Evolutionary conservation across 2,329 filamentous ascomycete species (phyloP).

Genomic region (Emergomyces orientalis): DNA sequence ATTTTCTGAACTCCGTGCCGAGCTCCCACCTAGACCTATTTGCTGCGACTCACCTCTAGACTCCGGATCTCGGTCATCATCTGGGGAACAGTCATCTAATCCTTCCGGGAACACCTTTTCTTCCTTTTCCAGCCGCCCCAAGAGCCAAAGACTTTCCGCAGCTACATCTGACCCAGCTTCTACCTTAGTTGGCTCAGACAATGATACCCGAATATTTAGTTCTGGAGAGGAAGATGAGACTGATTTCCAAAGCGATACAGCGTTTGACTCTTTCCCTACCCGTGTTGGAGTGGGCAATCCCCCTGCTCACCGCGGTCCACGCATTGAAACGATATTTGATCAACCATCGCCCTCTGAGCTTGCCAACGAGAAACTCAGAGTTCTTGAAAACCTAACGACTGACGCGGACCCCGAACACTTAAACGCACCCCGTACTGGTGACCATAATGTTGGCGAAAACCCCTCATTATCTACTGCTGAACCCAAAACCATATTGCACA

Average conservation of each 20-base stretch:
- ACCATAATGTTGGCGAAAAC: background rate
- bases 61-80: background rate
- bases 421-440: background rate
- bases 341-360: constrained; percentile 37
- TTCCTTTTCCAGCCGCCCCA: background rate
- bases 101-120: background rate
- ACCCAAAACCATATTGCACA: background rate
- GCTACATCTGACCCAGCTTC: constrained; percentile 51
- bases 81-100: constrained; percentile 3
- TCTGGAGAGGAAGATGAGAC: constrained; percentile 53
- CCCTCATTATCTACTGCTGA: background rate
- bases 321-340: constrained; percentile 56
- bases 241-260: constrained; percentile 52
- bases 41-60: background rate
- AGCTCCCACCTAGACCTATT: constrained; percentile 7
- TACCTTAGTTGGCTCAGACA: constrained; percentile 52
- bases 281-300: constrained; percentile 46
- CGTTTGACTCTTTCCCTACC: constrained; percentile 55
- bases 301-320: constrained; percentile 46
- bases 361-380: constrained; percentile 35
- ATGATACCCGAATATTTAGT: constrained; percentile 47
- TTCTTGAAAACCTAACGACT: constrained; percentile 26
- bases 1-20: constrained; percentile 14
- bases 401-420: background rate
- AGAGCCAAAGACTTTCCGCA: constrained; percentile 45